A percentile compares a stretch with the other conserved stretches of the same genome.
Evolutionary conservation across 83 land plant species (phyloP).

Genomic region (Diphasiastrum complanatum): DNA sequence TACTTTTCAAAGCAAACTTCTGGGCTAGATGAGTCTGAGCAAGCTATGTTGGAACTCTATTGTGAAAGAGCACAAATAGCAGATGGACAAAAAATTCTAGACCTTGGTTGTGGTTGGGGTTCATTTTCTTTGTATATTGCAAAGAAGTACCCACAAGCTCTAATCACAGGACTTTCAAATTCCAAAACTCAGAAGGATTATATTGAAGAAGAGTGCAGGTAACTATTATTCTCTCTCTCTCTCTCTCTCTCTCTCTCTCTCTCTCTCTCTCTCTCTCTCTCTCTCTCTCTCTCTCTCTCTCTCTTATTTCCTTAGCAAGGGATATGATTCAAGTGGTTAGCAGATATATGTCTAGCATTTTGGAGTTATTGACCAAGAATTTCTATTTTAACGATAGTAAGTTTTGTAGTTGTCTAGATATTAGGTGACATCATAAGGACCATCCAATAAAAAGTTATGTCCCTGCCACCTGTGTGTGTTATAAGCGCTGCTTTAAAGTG

Average conservation of each 20-base stretch:
- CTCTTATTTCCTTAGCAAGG: background rate
- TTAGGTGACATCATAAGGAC: too few relatives aligned
- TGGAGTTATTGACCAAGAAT: too few relatives aligned
- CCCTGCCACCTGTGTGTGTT: too few relatives aligned
- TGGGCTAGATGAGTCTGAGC: constrained; percentile 83
- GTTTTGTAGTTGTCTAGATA: too few relatives aligned
- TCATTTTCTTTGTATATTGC: constrained; percentile 75
- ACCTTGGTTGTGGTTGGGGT: constrained; percentile 99
- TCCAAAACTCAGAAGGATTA: constrained; percentile 69
- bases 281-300: background rate
- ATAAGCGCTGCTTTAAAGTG: too few relatives aligned
- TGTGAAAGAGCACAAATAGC: constrained; percentile 71
- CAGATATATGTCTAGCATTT: too few relatives aligned
- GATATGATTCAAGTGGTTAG: too few relatives aligned
- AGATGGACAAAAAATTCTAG: constrained; percentile 84
- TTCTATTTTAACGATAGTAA: too few relatives aligned
- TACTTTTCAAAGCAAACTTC: constrained; percentile 46
- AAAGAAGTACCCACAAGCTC: constrained; percentile 58
- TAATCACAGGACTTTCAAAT: constrained; percentile 77
- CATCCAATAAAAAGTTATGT: too few relatives aligned
- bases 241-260: too few relatives aligned
- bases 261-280: background rate
- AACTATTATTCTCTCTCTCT: constrained; percentile 12
- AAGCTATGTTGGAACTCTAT: constrained; percentile 77
- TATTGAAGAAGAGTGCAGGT: constrained; percentile 78